These are phyloP conservation scores for Phytopythium aichiense DNA, from an alignment of 352 stramenopile genomes.

Conservation along the genomic window DNA sequence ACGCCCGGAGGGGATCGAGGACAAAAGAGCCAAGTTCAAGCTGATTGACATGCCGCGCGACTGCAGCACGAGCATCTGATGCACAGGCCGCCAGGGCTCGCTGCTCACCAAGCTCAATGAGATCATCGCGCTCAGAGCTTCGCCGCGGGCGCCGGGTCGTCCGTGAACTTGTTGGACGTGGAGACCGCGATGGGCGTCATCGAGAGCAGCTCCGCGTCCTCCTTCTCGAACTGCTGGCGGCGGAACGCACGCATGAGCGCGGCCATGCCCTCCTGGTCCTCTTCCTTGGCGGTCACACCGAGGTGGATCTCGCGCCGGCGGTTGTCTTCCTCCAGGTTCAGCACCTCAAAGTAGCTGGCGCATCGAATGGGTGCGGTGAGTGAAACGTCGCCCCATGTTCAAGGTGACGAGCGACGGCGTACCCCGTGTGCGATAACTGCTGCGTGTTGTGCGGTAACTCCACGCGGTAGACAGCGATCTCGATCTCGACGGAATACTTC, in stretches of 20 bases:
- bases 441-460: slow-evolving; percentile 12
- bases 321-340: slow-evolving; percentile 31
- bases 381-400: neutral
- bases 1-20: too few species aligned
- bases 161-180: slow-evolving; percentile 23
- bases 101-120: neutral
- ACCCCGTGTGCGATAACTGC: slow-evolving; percentile 30
- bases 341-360: slow-evolving; percentile 33
- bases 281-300: slow-evolving; percentile 25
- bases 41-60: too few species aligned
- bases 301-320: slow-evolving; percentile 27
- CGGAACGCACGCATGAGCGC: slow-evolving; percentile 28
- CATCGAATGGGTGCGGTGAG: neutral
- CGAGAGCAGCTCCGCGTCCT: slow-evolving; percentile 29
- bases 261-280: slow-evolving; percentile 35
- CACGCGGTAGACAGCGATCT: slow-evolving; percentile 31
- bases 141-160: slow-evolving; percentile 9
- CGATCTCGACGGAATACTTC: slow-evolving; percentile 33
- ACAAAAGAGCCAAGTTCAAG: too few species aligned
- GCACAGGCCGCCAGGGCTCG: too few species aligned
- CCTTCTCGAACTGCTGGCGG: slow-evolving; percentile 33
- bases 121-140: slow-evolving; percentile 6
- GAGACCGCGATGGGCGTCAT: slow-evolving; percentile 34
- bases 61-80: too few species aligned
- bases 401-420: neutral